Conservation (phyloP, 2,329 filamentous ascomycete species). For the Shiraia sp. region DNA sequence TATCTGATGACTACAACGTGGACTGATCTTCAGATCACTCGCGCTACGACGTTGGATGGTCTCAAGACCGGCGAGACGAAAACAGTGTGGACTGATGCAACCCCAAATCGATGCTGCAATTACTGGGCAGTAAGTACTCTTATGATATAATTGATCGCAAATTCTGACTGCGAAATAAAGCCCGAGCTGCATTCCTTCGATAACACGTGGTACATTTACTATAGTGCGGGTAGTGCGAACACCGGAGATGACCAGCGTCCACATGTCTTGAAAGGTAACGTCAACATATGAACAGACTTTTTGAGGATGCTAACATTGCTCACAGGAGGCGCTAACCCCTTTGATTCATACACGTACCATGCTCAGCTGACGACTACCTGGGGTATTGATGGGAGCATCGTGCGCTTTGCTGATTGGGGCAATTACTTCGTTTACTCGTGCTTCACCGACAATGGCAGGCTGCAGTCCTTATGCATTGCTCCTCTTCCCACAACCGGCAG, state of each 20-base stretch:
- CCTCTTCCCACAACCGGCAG: conserved; percentile 47
- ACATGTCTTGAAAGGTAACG: conserved; percentile 56
- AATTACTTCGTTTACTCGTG: conserved; percentile 62
- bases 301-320: neutral
- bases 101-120: conserved; percentile 50
- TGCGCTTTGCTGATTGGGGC: conserved; percentile 51
- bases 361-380: conserved; percentile 51
- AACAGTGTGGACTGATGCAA: conserved; percentile 55
- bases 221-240: conserved; percentile 53
- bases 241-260: conserved; percentile 56
- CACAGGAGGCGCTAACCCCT: conserved; percentile 56
- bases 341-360: conserved; percentile 56
- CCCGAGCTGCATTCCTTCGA: conserved; percentile 59
- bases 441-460: conserved; percentile 46
- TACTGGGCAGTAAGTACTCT: conserved; percentile 54
- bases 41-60: conserved; percentile 58
- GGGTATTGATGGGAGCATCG: conserved; percentile 57
- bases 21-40: conserved; percentile 59
- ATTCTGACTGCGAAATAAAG: conserved; percentile 5
- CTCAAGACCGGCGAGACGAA: conserved; percentile 59
- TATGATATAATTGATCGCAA: neutral
- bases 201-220: conserved; percentile 60
- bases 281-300: too few relatives aligned
- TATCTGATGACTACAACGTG: conserved; percentile 62
- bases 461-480: conserved; percentile 50